These are phyloP conservation scores for Zymoseptoria passerinii DNA, from an alignment of 2,329 filamentous ascomycete genomes.

Conservation along the genomic window DNA sequence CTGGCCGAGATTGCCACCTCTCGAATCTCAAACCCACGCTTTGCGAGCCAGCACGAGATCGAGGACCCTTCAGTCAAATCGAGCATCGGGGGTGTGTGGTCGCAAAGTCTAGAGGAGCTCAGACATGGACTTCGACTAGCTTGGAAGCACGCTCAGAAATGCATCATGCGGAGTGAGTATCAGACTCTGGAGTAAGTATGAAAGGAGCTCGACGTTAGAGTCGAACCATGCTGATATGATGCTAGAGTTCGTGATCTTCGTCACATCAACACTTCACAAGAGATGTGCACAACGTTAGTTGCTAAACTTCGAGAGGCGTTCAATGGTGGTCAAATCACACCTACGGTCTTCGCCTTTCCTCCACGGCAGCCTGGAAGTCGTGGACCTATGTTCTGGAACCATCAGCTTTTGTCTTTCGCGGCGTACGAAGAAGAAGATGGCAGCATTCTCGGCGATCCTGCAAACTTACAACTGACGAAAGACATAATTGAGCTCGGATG, in stretches of 20 bases:
- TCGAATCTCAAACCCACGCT: not conserved
- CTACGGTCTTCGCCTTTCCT: slow-evolving; percentile 7
- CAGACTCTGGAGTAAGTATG: not conserved
- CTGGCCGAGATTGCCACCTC: not conserved
- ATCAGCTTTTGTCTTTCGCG: slow-evolving; percentile 5
- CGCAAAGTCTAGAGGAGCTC: not conserved
- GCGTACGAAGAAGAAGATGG: slow-evolving; percentile 2
- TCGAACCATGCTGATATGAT: not conserved
- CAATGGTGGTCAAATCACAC: slow-evolving; percentile 3
- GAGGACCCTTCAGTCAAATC: not conserved
- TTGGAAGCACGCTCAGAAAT: slow-evolving; percentile 6
- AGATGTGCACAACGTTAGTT: slow-evolving; percentile 4
- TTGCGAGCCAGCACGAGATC: not conserved
- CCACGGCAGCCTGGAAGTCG: not conserved
- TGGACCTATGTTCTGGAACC: slow-evolving; percentile 7
- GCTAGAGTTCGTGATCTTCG: slow-evolving; percentile 1
- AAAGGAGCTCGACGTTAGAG: not conserved
- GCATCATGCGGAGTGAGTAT: slow-evolving; percentile 8
- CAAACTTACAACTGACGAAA: slow-evolving; percentile 3
- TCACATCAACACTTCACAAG: not conserved
- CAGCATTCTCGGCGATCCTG: slow-evolving; percentile 4
- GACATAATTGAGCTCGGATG: slow-evolving; percentile 6
- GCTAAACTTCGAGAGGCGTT: not conserved
- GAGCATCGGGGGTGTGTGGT: not conserved
- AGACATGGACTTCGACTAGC: slow-evolving; percentile 4